Evolutionary conservation across 2,329 filamentous ascomycete species (phyloP).

Genomic region (Penicillium griseofulvum): DNA sequence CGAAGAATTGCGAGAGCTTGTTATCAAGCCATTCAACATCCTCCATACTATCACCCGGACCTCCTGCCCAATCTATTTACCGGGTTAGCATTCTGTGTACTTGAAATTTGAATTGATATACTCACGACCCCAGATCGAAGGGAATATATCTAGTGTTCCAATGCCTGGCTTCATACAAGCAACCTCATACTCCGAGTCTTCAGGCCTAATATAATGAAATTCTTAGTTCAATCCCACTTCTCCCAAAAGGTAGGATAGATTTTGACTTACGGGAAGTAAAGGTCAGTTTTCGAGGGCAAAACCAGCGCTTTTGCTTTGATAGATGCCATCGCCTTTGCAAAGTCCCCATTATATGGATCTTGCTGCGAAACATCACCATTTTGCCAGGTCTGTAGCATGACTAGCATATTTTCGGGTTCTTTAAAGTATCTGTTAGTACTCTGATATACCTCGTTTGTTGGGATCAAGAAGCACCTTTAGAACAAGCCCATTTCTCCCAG

Average conservation of each 20-base stretch:
- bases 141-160: slow-evolving; percentile 55
- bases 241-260: background rate
- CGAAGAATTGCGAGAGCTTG: slow-evolving; percentile 56
- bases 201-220: slow-evolving; percentile 50
- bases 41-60: slow-evolving; percentile 67
- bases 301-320: slow-evolving; percentile 73
- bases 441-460: background rate
- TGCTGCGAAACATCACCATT: slow-evolving; percentile 67
- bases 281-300: slow-evolving; percentile 68
- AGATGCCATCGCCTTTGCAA: slow-evolving; percentile 62
- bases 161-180: slow-evolving; percentile 58
- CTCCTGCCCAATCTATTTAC: slow-evolving; percentile 57
- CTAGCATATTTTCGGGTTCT: slow-evolving; percentile 72
- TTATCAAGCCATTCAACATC: slow-evolving; percentile 72
- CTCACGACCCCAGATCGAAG: slow-evolving; percentile 65
- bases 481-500: slow-evolving; percentile 72
- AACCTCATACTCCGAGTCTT: slow-evolving; percentile 75
- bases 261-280: slow-evolving; percentile 68
- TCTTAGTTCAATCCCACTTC: background rate
- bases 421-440: background rate
- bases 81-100: slow-evolving; percentile 10
- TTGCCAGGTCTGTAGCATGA: slow-evolving; percentile 79
- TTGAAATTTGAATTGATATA: slow-evolving; percentile 7
- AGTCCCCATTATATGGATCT: slow-evolving; percentile 65
- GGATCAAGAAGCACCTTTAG: slow-evolving; percentile 52